These are phyloP conservation scores for Hawksworthiomyces lignivorus DNA, from an alignment of 2,329 filamentous ascomycete species.

Conservation along the genomic window DNA sequence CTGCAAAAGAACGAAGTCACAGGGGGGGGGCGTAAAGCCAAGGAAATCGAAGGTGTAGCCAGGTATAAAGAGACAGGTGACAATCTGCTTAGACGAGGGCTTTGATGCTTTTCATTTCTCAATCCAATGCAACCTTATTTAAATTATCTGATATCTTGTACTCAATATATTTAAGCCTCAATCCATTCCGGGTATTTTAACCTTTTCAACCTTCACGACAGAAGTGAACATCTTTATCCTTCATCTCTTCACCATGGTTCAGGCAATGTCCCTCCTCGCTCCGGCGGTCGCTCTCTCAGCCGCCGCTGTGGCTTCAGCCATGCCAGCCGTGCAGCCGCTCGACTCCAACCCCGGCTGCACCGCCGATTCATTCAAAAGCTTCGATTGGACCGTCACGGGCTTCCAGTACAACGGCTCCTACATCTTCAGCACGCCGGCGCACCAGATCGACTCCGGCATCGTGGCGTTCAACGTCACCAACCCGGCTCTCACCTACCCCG, in stretches of 20 bases:
- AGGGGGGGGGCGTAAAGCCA: no score
- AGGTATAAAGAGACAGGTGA: no score
- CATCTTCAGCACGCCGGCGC: slow-evolving; percentile 42
- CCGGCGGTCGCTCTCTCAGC: slow-evolving; percentile 5
- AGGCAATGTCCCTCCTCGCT: not conserved
- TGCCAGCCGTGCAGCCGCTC: not conserved
- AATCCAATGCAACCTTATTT: no score
- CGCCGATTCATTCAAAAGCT: slow-evolving; percentile 23
- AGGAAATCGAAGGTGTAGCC: no score
- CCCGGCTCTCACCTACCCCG: slow-evolving; percentile 30
- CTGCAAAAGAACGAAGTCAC: no score
- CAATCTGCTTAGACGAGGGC: no score
- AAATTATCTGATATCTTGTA: no score
- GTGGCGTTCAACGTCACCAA: slow-evolving; percentile 44
- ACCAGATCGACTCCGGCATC: slow-evolving; percentile 41
- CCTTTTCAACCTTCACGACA: no score
- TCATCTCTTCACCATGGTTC: slow-evolving; percentile 4
- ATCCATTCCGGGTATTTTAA: no score
- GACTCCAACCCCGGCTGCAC: slow-evolving; percentile 23
- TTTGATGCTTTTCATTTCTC: no score
- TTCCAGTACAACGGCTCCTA: slow-evolving; percentile 43
- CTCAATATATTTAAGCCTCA: no score
- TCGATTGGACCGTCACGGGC: slow-evolving; percentile 33
- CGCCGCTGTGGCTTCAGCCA: not conserved
- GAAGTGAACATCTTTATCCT: not conserved